Conservation (phyloP, 176 grass and related monocot genomes). For the Eremochloa ophiuroides region DNA sequence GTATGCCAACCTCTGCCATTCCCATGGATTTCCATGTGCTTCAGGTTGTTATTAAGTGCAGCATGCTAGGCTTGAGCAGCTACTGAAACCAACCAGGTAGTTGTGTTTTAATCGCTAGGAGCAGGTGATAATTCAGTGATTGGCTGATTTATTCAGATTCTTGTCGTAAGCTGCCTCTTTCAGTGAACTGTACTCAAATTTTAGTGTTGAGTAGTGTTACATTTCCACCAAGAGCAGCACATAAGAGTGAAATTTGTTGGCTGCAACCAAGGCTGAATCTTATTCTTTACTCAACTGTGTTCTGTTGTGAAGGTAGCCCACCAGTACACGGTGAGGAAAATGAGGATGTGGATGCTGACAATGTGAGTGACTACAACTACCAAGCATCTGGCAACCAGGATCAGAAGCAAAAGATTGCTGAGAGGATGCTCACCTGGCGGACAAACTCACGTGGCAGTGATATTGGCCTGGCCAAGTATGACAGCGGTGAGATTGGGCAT, state of each 20-base stretch:
- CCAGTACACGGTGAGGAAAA: constrained; percentile 62
- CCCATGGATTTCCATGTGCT: neutral
- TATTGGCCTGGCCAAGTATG: constrained; percentile 57
- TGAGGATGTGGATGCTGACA: constrained; percentile 64
- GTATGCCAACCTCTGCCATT: constrained; percentile 26
- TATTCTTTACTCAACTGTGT: neutral
- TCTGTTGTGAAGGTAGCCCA: constrained; percentile 60
- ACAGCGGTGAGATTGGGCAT: constrained; percentile 60
- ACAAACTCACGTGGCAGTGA: constrained; percentile 43
- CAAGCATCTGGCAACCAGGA: constrained; percentile 56
- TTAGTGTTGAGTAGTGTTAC: neutral
- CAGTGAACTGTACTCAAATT: neutral
- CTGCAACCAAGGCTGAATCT: neutral
- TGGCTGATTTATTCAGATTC: neutral
- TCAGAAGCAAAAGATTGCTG: constrained; percentile 70
- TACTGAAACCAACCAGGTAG: neutral
- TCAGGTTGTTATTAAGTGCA: neutral
- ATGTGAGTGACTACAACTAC: constrained; percentile 78
- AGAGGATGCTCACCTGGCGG: constrained; percentile 94
- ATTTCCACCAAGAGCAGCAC: neutral
- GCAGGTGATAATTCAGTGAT: neutral
- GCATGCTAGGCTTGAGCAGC: neutral
- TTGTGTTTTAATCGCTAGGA: neutral
- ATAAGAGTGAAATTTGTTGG: neutral
- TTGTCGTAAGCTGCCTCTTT: neutral